A percentile compares a stretch with the other conserved stretches of the same genome.
Conservation (phyloP, 2,329 filamentous ascomycete genomes). For the Cladosporium sp. region DNA sequence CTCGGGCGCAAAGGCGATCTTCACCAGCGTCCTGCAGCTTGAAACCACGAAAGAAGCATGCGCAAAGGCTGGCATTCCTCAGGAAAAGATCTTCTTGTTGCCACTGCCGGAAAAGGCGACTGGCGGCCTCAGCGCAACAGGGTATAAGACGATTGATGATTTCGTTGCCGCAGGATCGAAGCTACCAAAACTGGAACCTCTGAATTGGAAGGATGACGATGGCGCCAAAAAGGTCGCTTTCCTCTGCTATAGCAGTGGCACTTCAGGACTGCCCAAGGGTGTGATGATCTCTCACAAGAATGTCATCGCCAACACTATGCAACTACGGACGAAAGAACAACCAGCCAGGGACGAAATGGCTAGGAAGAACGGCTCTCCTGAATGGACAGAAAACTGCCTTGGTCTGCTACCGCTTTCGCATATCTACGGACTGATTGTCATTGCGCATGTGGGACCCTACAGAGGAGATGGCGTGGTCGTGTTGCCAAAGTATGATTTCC, state of each 20-base stretch:
- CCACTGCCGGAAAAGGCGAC: conserved; percentile 57
- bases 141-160: conserved; percentile 63
- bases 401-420: conserved; percentile 77
- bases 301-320: conserved; percentile 71
- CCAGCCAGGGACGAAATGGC: conserved; percentile 33
- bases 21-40: conserved; percentile 66
- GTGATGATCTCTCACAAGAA: conserved; percentile 79
- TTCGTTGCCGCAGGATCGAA: conserved; percentile 58
- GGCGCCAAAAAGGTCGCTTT: conserved; percentile 67
- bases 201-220: conserved; percentile 61
- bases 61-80: conserved; percentile 58
- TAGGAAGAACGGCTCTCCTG: conserved; percentile 19
- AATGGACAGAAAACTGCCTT: conserved; percentile 52
- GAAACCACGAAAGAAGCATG: conserved; percentile 62
- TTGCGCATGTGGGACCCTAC: conserved; percentile 62
- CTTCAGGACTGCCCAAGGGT: conserved; percentile 68
- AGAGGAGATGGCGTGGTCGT: conserved; percentile 71
- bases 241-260: conserved; percentile 76
- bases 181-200: conserved; percentile 48
- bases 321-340: conserved; percentile 53
- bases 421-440: conserved; percentile 72
- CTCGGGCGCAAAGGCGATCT: conserved; percentile 64
- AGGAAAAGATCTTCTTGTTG: conserved; percentile 63
- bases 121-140: conserved; percentile 45
- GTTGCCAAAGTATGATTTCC: conserved; percentile 71